Base-by-base conservation (phyloP, 805 yeast genomes). In the Ogataea trehalophila region DNA sequence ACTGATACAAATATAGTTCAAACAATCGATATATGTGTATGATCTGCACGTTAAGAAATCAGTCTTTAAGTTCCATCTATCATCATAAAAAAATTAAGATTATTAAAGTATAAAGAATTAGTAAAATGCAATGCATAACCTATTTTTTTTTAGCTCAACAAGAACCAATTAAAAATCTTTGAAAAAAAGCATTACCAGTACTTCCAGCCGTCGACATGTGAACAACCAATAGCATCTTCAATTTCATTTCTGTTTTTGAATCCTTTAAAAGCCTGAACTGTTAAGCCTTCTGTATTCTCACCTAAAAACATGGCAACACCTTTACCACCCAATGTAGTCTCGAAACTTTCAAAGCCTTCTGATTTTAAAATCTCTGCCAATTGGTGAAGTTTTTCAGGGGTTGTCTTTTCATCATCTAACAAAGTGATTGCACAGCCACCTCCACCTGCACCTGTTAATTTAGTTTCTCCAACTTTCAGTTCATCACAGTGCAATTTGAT, bases 371-470 rank as follows among this genome's bases (percentile, higher is more conserved):
- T 68, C 1, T 46, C 37, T 5, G 65, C 62, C 20, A 75, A 73
- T 4, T 67, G 61, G 11, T 70, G 63, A 34, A 74, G 56, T 17
- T 55, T 59, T 7, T 58, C 56, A 15, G 58, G 54, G 33, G 69
- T 59, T 22, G 66, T 65, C 7, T 77, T 62, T 2, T 69, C 72
- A 37, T 76, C 80, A 42, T 77, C 70, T 15, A 91, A 72, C 36
- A 94, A 68, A 0, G 98, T 94, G 47, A 94, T 85, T 11, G 98
- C 96, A 72, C 99, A 94, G 2, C 99, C 99, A 43, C 99, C 99
- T 18, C 99, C 99, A 34, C 99, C 99, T 0, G 99, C 99, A 38
- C 99, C 99, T 0, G 99, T 94, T 46, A 94, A 75, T 65, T 94
- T 94, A 0, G 99, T 92, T 48, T 85, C 81, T 7, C 99, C 99